A percentile compares a stretch with the other conserved stretches of the same genome.
These are phyloP conservation scores for Stachybotrys echinatus DNA, from an alignment of 2,329 filamentous ascomycete species.

Conservation along the genomic window DNA sequence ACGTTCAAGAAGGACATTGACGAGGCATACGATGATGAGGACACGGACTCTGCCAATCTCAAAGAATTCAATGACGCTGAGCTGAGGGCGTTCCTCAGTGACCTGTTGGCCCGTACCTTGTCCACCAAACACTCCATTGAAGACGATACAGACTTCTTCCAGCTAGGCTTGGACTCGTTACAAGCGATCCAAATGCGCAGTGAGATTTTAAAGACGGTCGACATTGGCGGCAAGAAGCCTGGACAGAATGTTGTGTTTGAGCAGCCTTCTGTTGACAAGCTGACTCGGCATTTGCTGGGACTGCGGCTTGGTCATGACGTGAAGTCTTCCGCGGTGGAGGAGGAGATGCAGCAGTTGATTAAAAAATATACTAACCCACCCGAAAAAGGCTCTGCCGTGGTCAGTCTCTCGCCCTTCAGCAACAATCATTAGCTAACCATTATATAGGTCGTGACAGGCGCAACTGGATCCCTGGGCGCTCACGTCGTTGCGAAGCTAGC, in stretches of 20 bases:
- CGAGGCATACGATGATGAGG: slow-evolving; percentile 24
- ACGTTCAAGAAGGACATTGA: slow-evolving; percentile 39
- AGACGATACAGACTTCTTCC: slow-evolving; percentile 51
- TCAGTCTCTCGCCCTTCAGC: slow-evolving; percentile 2
- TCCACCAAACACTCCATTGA: slow-evolving; percentile 15
- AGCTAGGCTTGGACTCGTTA: slow-evolving; percentile 50
- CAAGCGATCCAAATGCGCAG: slow-evolving; percentile 51
- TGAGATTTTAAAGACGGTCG: slow-evolving; percentile 42
- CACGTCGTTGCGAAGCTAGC: slow-evolving; percentile 56
- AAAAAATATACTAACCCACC: slow-evolving; percentile 11
- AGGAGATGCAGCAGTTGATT: slow-evolving; percentile 18
- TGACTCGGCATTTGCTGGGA: slow-evolving; percentile 38
- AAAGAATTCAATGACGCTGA: slow-evolving; percentile 13
- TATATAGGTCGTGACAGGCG: slow-evolving; percentile 49
- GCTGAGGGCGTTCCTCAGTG: slow-evolving; percentile 25
- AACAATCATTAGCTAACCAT: neutral
- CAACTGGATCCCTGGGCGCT: slow-evolving; percentile 59
- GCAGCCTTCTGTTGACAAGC: slow-evolving; percentile 38
- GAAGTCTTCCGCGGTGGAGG: slow-evolving; percentile 17
- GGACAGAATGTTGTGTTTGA: slow-evolving; percentile 56
- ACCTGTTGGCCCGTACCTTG: slow-evolving; percentile 20
- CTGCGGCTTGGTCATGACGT: slow-evolving; percentile 30
- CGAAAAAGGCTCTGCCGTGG: slow-evolving; percentile 11
- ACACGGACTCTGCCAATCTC: slow-evolving; percentile 13
- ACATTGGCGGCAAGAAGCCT: slow-evolving; percentile 38